Evolutionary conservation across 495 filamentous ascomycete genomes (phyloP).

Genomic region (Ramalina intermedia): DNA sequence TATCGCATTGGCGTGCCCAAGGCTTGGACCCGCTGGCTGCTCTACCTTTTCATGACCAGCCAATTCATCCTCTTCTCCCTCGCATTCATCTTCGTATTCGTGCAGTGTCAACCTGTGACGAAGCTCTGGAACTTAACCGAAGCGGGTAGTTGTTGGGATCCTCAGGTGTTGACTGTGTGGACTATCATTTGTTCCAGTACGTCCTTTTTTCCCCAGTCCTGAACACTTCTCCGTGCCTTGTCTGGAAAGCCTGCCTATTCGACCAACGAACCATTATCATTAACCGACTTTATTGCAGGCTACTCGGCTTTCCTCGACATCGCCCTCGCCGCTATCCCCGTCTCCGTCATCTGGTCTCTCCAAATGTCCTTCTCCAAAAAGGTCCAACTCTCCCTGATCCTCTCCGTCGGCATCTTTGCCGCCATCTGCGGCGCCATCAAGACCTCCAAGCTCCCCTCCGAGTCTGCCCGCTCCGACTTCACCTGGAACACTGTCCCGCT

Average conservation of each 20-base stretch:
- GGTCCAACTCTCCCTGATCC: neutral
- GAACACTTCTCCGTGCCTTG: too few species aligned
- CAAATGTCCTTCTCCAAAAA: neutral
- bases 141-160: neutral
- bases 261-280: too few species aligned
- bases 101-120: neutral
- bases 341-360: neutral
- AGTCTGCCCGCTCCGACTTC: neutral
- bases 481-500: neutral
- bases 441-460: neutral
- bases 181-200: too few species aligned
- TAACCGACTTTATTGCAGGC: conserved; percentile 8
- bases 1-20: neutral
- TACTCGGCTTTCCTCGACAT: neutral
- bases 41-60: neutral
- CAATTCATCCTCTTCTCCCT: neutral
- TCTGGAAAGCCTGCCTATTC: too few species aligned
- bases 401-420: neutral
- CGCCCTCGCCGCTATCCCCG: neutral
- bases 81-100: neutral
- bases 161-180: too few species aligned
- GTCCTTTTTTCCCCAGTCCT: too few species aligned
- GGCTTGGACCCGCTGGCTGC: neutral
- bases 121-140: neutral
- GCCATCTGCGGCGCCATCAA: conserved; percentile 1